Percentiles rank a stretch among this genome's conserved stretches.
Conservation (phyloP, 306 rosid genomes). For the Cyclanthera cordifolia region DNA sequence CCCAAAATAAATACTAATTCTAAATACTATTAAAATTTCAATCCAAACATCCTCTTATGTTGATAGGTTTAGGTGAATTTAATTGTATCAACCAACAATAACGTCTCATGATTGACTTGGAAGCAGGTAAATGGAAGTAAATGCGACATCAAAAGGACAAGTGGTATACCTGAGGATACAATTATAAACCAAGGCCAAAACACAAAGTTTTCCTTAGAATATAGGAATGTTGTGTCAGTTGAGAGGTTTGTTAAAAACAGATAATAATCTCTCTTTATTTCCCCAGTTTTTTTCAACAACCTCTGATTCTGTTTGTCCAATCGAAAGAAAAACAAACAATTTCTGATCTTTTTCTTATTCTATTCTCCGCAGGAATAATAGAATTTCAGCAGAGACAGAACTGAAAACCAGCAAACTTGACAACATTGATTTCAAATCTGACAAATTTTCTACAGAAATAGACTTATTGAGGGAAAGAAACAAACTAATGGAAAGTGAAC, state of each 20-base stretch:
- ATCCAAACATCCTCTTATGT: too few species aligned
- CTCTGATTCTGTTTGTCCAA: neutral
- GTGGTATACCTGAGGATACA: neutral
- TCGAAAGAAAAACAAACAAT: neutral
- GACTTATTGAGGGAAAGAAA: conserved; percentile 52
- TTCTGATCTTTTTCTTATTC: conserved; percentile 3
- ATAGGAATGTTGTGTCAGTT: conserved; percentile 20
- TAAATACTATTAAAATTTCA: too few species aligned
- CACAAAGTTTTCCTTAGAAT: conserved; percentile 14
- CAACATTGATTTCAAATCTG: conserved; percentile 14
- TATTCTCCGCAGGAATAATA: conserved; percentile 24
- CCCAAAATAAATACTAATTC: too few species aligned
- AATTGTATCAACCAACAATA: too few species aligned
- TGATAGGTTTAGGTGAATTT: too few species aligned
- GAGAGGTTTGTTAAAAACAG: conserved; percentile 28
- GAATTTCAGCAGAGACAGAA: conserved; percentile 22
- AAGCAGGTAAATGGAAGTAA: conserved; percentile 31
- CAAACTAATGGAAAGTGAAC: conserved; percentile 70
- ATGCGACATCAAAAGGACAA: neutral
- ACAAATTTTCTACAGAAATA: conserved; percentile 28
- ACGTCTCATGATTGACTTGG: neutral
- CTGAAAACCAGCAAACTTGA: conserved; percentile 7
- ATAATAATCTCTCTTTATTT: neutral
- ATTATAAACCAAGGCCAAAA: neutral
- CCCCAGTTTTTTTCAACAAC: neutral